Evolutionary conservation across 257 asterid species (phyloP), one percentile per base, ranked within the genome.

Genomic region (Solanum microdontum): DNA sequence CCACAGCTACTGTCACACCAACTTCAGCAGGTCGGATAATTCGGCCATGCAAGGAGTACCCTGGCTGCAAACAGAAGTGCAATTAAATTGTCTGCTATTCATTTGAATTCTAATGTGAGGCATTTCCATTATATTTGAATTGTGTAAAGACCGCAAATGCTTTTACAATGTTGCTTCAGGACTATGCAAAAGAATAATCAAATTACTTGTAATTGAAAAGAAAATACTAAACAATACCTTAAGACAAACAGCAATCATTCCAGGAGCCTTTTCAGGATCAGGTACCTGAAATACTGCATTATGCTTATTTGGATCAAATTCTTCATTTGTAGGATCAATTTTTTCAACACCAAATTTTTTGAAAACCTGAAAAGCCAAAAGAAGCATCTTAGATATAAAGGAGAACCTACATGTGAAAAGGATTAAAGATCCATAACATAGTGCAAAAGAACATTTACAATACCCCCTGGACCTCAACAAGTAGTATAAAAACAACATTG

Each of bases 251-350:
- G 95, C 99, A 85, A 97, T 94, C 51, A 88, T 93, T 58, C 91
- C 94, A 0, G 96, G 94, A 76, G 98, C 96, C 91, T 97, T 97
- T 66, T 98, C 91, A 91, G 98, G 93, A 88, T 95, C 98, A 9
- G 99, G 98, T 82, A 95, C 98, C 89, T 97, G 98, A 90, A 96
- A 97, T 82, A 94, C 96, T 6, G 99, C 99, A 32, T 92, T 94
- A 62, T 96, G 99, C 94, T 98, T 93, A 91, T 96, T 94, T 32
- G 99, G 99, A 74, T 97, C 98, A 86, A 97, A 97, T 90, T 95
- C 98, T 89, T 97, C 99, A 69, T 91, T 80, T 70, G 88, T 11
- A 1, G 99, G 96, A 60, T 95, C 94, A 45, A 92, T 93, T 86
- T 91, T 95, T 91, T 93, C 94, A 5, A 96, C 93, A 58, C 98